A percentile compares a stretch with the other conserved stretches of the same genome.
These are phyloP conservation scores for Solanum appendiculatum DNA, from an alignment of 257 asterid genomes.

Conservation along the genomic window DNA sequence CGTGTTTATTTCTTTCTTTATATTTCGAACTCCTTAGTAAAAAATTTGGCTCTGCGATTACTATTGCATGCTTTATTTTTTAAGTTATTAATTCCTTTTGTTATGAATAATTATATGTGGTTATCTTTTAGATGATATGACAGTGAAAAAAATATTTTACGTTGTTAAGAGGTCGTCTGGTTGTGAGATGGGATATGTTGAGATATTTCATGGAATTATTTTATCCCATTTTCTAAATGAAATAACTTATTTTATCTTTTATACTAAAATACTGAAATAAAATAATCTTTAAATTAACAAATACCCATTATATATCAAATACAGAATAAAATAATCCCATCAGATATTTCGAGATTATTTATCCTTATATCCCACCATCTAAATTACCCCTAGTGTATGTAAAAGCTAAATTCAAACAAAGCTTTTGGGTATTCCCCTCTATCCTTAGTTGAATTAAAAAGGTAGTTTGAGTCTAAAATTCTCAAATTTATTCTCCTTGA, in stretches of 20 bases:
- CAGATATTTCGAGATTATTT: background rate
- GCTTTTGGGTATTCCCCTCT: background rate
- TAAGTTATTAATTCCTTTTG: background rate
- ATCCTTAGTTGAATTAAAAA: background rate
- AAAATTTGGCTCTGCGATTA: background rate
- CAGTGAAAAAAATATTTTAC: background rate
- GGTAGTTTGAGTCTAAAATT: background rate
- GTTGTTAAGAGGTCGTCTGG: background rate
- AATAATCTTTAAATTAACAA: background rate
- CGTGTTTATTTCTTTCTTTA: background rate
- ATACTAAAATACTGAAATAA: background rate
- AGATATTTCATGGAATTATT: background rate
- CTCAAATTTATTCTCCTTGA: background rate
- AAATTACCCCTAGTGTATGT: background rate
- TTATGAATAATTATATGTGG: background rate
- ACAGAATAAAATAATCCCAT: background rate
- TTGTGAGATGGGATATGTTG: background rate
- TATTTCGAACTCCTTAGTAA: background rate
- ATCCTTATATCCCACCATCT: background rate
- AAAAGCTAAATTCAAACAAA: background rate
- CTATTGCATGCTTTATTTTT: background rate
- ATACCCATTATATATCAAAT: background rate
- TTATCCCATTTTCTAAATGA: background rate
- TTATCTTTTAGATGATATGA: background rate
- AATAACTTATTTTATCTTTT: background rate